These are phyloP conservation scores for Rubia balearica DNA, from an alignment of 305 asterid species.

Conservation along the genomic window DNA sequence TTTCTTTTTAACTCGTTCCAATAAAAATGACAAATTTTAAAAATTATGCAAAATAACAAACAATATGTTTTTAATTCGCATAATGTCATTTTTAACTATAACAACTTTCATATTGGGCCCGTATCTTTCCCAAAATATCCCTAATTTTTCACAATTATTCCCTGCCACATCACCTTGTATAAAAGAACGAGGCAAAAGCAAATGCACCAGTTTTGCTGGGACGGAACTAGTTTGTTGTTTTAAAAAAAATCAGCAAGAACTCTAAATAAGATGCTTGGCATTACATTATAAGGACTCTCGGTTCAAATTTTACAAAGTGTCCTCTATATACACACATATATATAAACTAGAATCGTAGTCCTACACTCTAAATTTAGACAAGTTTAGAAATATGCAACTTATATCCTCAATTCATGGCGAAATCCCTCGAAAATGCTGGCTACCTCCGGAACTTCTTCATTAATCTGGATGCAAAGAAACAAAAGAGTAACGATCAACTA, in stretches of 20 bases:
- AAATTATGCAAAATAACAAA: too few relatives aligned
- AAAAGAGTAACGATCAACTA: neutral
- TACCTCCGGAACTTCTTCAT: slow-evolving; percentile 14
- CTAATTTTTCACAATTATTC: too few relatives aligned
- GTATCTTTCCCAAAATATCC: too few relatives aligned
- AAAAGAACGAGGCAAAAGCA: too few relatives aligned
- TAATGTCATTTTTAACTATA: too few relatives aligned
- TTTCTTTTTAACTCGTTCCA: too few relatives aligned
- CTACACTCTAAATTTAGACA: neutral
- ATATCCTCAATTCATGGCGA: neutral
- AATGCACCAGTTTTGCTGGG: too few relatives aligned
- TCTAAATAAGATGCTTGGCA: neutral
- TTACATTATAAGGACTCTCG: neutral
- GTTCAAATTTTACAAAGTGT: neutral
- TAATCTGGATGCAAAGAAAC: slow-evolving; percentile 12
- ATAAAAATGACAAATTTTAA: too few relatives aligned
- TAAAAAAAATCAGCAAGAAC: neutral
- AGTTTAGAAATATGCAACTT: neutral
- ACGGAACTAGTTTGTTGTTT: too few relatives aligned
- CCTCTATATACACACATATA: neutral
- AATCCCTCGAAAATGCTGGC: neutral
- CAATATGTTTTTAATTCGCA: too few relatives aligned
- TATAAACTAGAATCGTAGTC: neutral
- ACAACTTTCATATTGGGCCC: too few relatives aligned
- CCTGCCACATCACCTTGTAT: too few relatives aligned